A percentile compares a stretch with the other conserved stretches of the same genome.
phyloP scores from a whole-genome alignment of 495 filamentous ascomycete species.

The Cetradonia linearis region DNA sequence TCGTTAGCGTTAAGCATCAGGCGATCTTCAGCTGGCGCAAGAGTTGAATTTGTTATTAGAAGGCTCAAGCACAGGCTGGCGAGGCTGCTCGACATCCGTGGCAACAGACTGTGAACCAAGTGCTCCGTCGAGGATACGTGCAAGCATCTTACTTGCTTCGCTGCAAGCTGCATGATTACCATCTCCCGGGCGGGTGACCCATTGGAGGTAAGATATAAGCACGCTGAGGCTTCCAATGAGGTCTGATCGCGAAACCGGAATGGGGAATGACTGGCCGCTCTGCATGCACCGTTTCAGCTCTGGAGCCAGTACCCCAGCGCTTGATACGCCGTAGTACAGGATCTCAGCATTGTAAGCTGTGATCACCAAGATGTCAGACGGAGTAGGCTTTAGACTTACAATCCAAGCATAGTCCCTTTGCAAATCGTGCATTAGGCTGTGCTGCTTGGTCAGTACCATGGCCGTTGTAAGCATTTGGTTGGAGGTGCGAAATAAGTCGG shows the following conservation, averaged over 20 bases:
- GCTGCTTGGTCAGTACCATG: slow-evolving; percentile 1
- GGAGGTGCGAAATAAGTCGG: neutral
- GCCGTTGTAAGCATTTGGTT: neutral
- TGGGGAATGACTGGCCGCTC: neutral
- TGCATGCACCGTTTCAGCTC: neutral
- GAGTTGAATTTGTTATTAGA: neutral
- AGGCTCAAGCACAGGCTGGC: neutral
- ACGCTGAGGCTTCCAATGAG: neutral
- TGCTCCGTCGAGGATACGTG: neutral
- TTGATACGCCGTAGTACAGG: neutral
- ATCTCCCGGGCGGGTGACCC: neutral
- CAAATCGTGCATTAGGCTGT: neutral
- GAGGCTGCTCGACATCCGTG: neutral
- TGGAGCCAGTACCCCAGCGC: neutral
- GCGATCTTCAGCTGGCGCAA: neutral
- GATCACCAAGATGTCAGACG: neutral
- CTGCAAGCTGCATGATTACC: slow-evolving; percentile 1
- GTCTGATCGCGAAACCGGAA: neutral
- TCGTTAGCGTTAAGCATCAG: neutral
- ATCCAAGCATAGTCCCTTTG: slow-evolving; percentile 1
- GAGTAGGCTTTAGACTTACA: neutral
- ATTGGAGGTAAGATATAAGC: neutral
- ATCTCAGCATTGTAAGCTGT: neutral
- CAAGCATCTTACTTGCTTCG: neutral
- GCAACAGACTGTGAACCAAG: neutral